Percentiles rank a stretch among this genome's conserved stretches.
phyloP scores from a whole-genome alignment of 2,329 filamentous ascomycete genomes.

The Knufia petricola region DNA sequence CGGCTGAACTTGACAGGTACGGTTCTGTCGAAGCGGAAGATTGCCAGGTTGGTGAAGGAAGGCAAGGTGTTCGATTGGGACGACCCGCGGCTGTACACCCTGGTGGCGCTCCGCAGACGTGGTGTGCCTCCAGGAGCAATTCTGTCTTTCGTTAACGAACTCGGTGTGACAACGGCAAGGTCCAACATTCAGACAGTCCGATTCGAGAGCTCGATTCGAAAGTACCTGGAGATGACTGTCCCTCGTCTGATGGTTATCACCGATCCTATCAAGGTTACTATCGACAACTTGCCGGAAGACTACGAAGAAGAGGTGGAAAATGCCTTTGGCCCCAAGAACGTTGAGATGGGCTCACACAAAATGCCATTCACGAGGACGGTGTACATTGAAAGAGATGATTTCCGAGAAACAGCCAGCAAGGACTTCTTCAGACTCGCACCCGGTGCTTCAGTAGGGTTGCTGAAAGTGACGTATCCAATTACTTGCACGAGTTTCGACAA shows the following conservation, averaged over 20 bases:
- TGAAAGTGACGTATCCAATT: conserved; percentile 61
- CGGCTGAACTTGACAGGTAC: conserved; percentile 74
- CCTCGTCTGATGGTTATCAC: conserved; percentile 83
- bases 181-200: conserved; percentile 69
- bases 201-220: conserved; percentile 78
- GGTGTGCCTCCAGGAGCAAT: conserved; percentile 84
- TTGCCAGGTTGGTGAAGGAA: conserved; percentile 67
- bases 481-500: conserved; percentile 59
- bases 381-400: conserved; percentile 76
- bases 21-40: conserved; percentile 75
- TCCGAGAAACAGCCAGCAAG: conserved; percentile 60
- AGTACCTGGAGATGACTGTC: conserved; percentile 78
- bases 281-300: conserved; percentile 66
- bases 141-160: conserved; percentile 79
- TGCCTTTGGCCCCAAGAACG: conserved; percentile 75
- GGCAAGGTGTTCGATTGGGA: conserved; percentile 81
- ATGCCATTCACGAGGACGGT: conserved; percentile 64
- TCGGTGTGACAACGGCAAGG: conserved; percentile 76
- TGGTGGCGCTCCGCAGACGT: conserved; percentile 72
- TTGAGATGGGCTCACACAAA: conserved; percentile 43
- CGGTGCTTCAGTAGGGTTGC: conserved; percentile 62
- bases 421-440: conserved; percentile 73
- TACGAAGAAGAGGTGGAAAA: conserved; percentile 56
- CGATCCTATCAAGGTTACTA: conserved; percentile 71
- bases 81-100: conserved; percentile 79